Percentiles rank a stretch among this genome's conserved stretches.
Conservation (phyloP, 2,329 filamentous ascomycete species). For the Xylariales sp. region DNA sequence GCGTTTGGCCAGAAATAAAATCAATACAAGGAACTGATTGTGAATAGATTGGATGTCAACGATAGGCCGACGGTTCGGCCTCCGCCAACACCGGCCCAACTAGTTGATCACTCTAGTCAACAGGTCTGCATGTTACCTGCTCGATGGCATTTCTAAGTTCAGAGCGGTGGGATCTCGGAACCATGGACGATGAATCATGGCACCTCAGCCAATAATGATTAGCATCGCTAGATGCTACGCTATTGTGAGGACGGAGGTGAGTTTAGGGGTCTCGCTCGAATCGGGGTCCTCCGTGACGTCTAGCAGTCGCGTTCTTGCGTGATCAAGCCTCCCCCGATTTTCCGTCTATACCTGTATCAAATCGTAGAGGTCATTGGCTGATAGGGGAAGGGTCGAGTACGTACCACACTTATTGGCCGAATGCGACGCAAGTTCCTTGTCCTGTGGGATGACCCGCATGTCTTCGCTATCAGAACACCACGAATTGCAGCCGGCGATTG, state of each 20-base stretch:
- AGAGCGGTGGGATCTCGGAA: not conserved
- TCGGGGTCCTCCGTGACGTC: conserved; percentile 5
- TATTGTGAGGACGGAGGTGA: no score
- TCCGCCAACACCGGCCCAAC: conserved; percentile 4
- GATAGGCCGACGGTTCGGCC: conserved; percentile 7
- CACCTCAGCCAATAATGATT: not conserved
- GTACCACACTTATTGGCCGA: conserved; percentile 3
- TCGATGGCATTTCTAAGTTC: conserved; percentile 5
- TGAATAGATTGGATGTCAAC: not conserved
- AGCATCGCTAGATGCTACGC: not conserved
- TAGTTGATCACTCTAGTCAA: not conserved
- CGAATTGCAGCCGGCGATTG: not conserved
- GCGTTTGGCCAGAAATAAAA: no score
- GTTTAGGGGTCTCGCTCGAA: no score
- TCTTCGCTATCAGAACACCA: not conserved
- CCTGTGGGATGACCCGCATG: conserved; percentile 10
- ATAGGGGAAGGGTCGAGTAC: not conserved
- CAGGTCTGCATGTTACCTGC: not conserved
- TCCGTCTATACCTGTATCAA: conserved; percentile 6
- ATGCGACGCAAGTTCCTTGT: conserved; percentile 8
- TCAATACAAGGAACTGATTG: not conserved
- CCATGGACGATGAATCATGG: conserved; percentile 10
- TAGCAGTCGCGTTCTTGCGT: conserved; percentile 10
- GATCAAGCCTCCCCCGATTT: conserved; percentile 8
- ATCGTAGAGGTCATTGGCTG: conserved; percentile 1